Conservation (phyloP, 2,329 filamentous ascomycete genomes). For the Emergomyces africanus region DNA sequence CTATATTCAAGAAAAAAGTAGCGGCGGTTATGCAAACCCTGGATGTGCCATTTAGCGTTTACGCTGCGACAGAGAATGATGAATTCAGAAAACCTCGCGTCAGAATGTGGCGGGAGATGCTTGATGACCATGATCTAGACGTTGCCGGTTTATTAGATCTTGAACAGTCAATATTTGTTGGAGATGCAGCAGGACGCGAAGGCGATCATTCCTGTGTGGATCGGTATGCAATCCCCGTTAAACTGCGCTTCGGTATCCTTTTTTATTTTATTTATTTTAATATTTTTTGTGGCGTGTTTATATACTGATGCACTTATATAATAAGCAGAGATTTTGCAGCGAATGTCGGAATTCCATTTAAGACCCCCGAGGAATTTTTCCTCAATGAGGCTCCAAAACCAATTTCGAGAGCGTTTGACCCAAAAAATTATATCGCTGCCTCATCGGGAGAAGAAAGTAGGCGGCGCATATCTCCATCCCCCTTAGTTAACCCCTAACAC, state of each 20-base stretch:
- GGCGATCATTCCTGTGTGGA: slow-evolving; percentile 50
- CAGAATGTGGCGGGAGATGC: slow-evolving; percentile 73
- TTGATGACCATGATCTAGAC: slow-evolving; percentile 48
- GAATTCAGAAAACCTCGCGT: slow-evolving; percentile 72
- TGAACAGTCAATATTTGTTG: slow-evolving; percentile 66
- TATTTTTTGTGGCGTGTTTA: background rate
- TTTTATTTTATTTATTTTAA: no score
- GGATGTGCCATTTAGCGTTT: slow-evolving; percentile 64
- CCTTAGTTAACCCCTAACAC: background rate
- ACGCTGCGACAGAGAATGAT: slow-evolving; percentile 76
- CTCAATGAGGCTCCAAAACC: slow-evolving; percentile 52
- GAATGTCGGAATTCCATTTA: slow-evolving; percentile 68
- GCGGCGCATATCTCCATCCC: slow-evolving; percentile 5
- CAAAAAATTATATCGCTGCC: slow-evolving; percentile 40
- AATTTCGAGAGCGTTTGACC: slow-evolving; percentile 60
- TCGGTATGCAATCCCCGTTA: slow-evolving; percentile 29
- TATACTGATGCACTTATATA: slow-evolving; percentile 5
- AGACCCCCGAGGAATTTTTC: slow-evolving; percentile 89
- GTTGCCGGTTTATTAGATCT: slow-evolving; percentile 47
- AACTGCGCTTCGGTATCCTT: slow-evolving; percentile 4
- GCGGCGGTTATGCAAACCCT: slow-evolving; percentile 52
- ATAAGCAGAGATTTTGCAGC: slow-evolving; percentile 60
- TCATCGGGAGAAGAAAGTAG: slow-evolving; percentile 23
- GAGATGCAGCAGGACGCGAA: slow-evolving; percentile 57
- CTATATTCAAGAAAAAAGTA: slow-evolving; percentile 74